Evolutionary conservation across 192 early-diverging fungal species (phyloP).

Genomic region (Coemansia sp.): DNA sequence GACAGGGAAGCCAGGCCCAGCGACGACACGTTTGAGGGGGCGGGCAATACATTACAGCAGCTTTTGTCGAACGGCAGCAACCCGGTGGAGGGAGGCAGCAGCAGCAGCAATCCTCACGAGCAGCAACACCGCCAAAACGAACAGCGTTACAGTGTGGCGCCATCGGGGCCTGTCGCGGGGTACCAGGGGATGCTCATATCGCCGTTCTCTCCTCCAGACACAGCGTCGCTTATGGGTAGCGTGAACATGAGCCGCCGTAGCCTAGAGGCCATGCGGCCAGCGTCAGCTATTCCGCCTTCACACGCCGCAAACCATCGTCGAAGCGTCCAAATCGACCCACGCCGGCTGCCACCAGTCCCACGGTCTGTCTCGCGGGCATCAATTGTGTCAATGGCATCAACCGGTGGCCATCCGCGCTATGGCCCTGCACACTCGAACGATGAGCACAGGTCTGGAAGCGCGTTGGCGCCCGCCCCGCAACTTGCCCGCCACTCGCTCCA

Average conservation of each 20-base stretch:
- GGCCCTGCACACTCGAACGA: constrained; percentile 1
- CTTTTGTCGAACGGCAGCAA: constrained; percentile 46
- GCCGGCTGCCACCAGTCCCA: constrained; percentile 35
- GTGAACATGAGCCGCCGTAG: neutral
- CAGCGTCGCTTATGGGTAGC: neutral
- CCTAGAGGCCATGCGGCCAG: constrained; percentile 5
- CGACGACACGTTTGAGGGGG: constrained; percentile 30
- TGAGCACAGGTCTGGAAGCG: neutral
- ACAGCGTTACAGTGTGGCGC: neutral
- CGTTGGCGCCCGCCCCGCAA: neutral
- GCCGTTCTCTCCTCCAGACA: constrained; percentile 41
- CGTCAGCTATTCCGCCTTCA: constrained; percentile 4
- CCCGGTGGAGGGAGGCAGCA: constrained; percentile 14
- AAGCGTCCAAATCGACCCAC: constrained; percentile 23
- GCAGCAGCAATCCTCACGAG: constrained; percentile 1
- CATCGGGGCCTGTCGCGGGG: neutral
- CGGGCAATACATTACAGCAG: constrained; percentile 42
- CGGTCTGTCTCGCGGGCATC: constrained; percentile 35
- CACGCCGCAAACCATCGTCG: constrained; percentile 10
- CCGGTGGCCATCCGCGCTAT: constrained; percentile 5
- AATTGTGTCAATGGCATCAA: constrained; percentile 15
- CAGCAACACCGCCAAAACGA: constrained; percentile 13
- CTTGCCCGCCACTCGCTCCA: constrained; percentile 10
- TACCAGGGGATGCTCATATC: constrained; percentile 12
- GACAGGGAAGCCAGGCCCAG: constrained; percentile 8